Conservation (phyloP, 2,329 filamentous ascomycete species). For the Hypomyces perniciosus region DNA sequence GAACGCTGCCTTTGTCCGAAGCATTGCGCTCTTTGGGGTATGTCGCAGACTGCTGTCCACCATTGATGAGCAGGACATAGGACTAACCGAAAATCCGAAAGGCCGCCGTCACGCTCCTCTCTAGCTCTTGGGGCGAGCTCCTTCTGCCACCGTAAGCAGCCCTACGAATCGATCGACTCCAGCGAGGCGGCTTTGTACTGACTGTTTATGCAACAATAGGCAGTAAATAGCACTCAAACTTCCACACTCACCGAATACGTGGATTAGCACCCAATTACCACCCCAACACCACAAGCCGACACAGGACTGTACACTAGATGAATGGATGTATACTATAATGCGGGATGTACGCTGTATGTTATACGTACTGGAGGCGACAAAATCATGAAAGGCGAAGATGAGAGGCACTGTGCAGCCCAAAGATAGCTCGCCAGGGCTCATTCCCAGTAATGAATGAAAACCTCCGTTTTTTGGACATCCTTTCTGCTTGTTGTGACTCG, state of each 20-base stretch:
- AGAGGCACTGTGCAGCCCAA: not conserved
- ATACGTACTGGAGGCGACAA: not conserved
- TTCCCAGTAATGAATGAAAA: slow-evolving; percentile 5
- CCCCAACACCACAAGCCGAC: not conserved
- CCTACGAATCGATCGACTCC: not conserved
- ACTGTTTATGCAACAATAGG: not conserved
- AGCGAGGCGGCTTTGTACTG: not conserved
- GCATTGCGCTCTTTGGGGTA: slow-evolving; percentile 63
- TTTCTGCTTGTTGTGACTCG: not conserved
- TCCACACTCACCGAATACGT: not conserved
- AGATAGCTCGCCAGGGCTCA: not conserved
- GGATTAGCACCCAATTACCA: not conserved
- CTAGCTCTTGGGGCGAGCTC: slow-evolving; percentile 61
- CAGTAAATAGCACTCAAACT: not conserved
- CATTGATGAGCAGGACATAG: not conserved
- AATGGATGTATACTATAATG: slow-evolving; percentile 23
- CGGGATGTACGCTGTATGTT: slow-evolving; percentile 4
- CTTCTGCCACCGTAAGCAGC: slow-evolving; percentile 57
- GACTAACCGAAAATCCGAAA: slow-evolving; percentile 24
- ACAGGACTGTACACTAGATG: slow-evolving; percentile 10
- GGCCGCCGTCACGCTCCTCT: slow-evolving; percentile 60
- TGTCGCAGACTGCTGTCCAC: slow-evolving; percentile 27
- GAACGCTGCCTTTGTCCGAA: slow-evolving; percentile 63
- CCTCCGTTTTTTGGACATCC: slow-evolving; percentile 1
- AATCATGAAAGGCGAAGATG: not conserved